A percentile compares a stretch with the other conserved stretches of the same genome.
Conservation (phyloP, 1,139 yeast genomes). For the Kurtzmaniella quercitrusa region DNA sequence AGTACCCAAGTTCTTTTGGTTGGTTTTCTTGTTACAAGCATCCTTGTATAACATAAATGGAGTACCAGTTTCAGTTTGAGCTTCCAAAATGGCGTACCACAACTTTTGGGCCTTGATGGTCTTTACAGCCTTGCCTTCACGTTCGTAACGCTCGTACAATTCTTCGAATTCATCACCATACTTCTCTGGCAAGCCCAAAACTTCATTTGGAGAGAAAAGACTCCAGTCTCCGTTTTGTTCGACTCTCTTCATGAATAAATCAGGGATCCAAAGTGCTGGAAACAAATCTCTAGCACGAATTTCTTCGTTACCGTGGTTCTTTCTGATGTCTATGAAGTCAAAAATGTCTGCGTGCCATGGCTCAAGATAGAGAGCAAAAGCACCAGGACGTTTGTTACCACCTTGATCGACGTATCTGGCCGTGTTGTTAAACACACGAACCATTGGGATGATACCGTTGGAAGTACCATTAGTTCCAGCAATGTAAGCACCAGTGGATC, state of each 20-base stretch:
- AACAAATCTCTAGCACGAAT: slow-evolving; percentile 85
- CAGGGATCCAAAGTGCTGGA: slow-evolving; percentile 91
- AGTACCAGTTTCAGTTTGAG: slow-evolving; percentile 91
- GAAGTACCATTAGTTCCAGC: slow-evolving; percentile 90
- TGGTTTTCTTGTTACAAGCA: slow-evolving; percentile 76
- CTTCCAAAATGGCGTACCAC: slow-evolving; percentile 83
- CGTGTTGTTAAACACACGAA: slow-evolving; percentile 84
- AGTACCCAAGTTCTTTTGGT: slow-evolving; percentile 82
- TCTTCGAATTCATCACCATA: slow-evolving; percentile 79
- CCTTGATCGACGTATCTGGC: slow-evolving; percentile 94
- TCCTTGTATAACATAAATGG: slow-evolving; percentile 91
- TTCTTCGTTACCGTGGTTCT: slow-evolving; percentile 90
- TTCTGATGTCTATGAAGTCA: slow-evolving; percentile 78
- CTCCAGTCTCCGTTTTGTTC: slow-evolving; percentile 79
- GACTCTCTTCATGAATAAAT: slow-evolving; percentile 85
- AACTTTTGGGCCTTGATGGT: slow-evolving; percentile 81
- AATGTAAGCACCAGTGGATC: slow-evolving; percentile 82
- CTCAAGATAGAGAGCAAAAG: slow-evolving; percentile 82
- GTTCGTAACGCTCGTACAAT: slow-evolving; percentile 68
- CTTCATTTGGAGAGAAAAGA: slow-evolving; percentile 82
- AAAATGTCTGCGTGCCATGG: slow-evolving; percentile 91
- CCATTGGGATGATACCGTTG: slow-evolving; percentile 85
- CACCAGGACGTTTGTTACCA: slow-evolving; percentile 93
- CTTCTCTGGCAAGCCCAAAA: slow-evolving; percentile 75
- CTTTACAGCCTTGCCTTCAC: slow-evolving; percentile 65